phyloP scores from a whole-genome alignment of 306 rosid genomes.

The Prosopis cineraria region DNA sequence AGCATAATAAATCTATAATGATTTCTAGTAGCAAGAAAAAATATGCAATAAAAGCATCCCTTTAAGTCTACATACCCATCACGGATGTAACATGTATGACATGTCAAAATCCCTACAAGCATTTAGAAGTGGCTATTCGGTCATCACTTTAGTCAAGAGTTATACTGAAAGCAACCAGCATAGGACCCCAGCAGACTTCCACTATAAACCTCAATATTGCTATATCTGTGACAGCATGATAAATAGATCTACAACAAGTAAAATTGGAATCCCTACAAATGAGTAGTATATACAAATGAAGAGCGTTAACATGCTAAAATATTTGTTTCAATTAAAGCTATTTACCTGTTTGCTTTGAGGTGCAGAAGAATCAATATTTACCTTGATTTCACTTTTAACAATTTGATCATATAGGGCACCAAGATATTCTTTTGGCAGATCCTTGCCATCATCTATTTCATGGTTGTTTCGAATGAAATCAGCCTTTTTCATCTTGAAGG shows the following conservation, averaged over 20 bases:
- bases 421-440: conserved; percentile 93
- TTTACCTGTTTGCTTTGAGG: conserved; percentile 92
- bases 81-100: conserved; percentile 88
- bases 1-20: too few species aligned
- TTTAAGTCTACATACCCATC: conserved; percentile 97
- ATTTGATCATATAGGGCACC: conserved; percentile 84
- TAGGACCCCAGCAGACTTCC: conserved; percentile 99
- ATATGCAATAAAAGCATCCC: conserved; percentile 97
- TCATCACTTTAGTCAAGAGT: conserved; percentile 98
- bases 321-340: conserved; percentile 57
- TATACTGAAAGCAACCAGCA: conserved; percentile 96
- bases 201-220: conserved; percentile 98
- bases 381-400: too few species aligned
- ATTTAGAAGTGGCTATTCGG: conserved; percentile 83
- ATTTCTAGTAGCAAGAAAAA: too few species aligned
- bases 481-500: conserved; percentile 85
- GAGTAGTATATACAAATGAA: conserved; percentile 26
- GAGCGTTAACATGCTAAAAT: neutral
- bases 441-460: conserved; percentile 97
- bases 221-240: conserved; percentile 87
- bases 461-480: conserved; percentile 93
- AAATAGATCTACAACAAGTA: conserved; percentile 69
- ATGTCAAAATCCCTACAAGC: too few species aligned
- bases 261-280: conserved; percentile 34
- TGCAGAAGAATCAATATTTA: conserved; percentile 83